Base-by-base conservation (phyloP, 2,329 filamentous ascomycete species). In the Phyllosticta citrichinensis region DNA sequence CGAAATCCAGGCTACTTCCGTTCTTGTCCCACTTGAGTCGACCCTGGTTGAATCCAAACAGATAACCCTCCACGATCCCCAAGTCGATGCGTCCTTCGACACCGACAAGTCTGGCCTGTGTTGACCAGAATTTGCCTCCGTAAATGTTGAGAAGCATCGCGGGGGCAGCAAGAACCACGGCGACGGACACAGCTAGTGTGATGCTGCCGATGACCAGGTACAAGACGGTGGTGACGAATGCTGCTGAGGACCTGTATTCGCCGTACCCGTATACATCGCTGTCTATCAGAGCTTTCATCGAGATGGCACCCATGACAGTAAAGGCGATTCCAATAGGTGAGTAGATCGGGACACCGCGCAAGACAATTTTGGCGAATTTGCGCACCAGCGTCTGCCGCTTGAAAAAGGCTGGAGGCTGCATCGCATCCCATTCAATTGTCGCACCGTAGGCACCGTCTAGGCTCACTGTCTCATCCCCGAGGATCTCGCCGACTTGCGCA, bases 91-190 rank as follows among this genome's bases (percentile, higher is more conserved):
- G 72, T 0, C 76, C 75, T 58, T 77, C 74, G 22, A 78, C 72
- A 2, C 75, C 76, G 62, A 78, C 76, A 55, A 79, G 67, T 71
- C 74, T 76, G 17, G 76, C 70, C 59, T 77, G 75, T 9, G 71
- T 69, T 9, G 65, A 66, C 74, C 72, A 76, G 57, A 75, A 67
- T 62, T 77, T 76, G 33, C 74, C 75, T 1, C 68, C 64, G 51
- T 77, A 77, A 3, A 77, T 63, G n/a, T 69, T 52, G 6, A 68
- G 66, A 10, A 77, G 66, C 5, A 76, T 59, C 56, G 67, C 71
- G 6, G 75, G 75, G 1, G 68, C 68, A 1, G 69, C 51, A 0
- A 68, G 65, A 35, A 75, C 68, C 14, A 73, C 63, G 1, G 69
- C 54, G 0, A 72, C 17, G 1, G 67, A 68, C 52, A 69, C 67